phyloP scores from a whole-genome alignment of 345 rosid genomes.

The Populus pruinosa region DNA sequence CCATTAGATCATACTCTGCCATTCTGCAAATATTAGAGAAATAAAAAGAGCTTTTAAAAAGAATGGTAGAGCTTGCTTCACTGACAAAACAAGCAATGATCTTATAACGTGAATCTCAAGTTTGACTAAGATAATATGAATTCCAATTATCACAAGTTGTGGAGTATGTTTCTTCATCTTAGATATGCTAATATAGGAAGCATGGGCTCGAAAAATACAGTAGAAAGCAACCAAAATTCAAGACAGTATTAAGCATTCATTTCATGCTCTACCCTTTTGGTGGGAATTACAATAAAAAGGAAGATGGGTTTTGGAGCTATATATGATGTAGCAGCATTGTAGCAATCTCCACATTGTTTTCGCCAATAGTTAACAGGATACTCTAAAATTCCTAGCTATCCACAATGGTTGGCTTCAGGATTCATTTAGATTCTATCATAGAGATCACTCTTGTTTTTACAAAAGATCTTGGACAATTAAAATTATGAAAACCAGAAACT shows the following conservation, averaged over 20 bases:
- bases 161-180: not conserved
- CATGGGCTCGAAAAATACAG: no score
- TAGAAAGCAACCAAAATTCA: no score
- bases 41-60: not conserved
- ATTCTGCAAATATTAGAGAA: no score
- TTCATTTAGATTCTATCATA: not conserved
- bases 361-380: not conserved
- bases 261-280: not conserved
- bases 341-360: conserved; percentile 17
- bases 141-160: not conserved
- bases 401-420: not conserved
- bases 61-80: not conserved
- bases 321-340: conserved; percentile 18
- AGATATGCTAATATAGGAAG: no score
- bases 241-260: no score
- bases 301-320: conserved; percentile 8
- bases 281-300: conserved; percentile 17
- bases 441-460: not conserved
- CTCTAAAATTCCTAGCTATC: not conserved
- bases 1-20: no score
- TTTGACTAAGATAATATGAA: not conserved
- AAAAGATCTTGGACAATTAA: no score
- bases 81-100: not conserved
- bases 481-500: no score
- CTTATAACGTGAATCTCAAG: not conserved